phyloP scores from a whole-genome alignment of 148 eudicot genomes.

The Vaccinium vitisidaea region DNA sequence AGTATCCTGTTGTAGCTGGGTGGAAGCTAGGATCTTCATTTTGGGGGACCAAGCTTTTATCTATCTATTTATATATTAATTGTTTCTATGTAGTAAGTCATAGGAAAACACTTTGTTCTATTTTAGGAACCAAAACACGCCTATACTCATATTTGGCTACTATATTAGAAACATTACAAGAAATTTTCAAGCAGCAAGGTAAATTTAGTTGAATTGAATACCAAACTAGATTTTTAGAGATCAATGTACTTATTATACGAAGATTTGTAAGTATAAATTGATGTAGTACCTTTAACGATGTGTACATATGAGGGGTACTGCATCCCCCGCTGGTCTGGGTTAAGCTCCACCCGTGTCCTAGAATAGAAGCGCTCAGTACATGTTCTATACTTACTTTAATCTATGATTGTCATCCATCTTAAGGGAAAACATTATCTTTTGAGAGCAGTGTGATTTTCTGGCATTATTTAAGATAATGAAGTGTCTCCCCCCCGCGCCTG shows the following conservation, averaged over 20 bases:
- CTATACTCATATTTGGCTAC: neutral
- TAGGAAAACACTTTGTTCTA: neutral
- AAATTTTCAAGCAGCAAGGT: neutral
- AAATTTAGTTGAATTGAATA: neutral
- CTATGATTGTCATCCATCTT: neutral
- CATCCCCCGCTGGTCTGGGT: neutral
- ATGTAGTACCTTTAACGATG: neutral
- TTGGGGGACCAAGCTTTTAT: neutral
- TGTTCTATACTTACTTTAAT: neutral
- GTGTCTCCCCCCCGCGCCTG: no score
- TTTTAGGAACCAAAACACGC: constrained; percentile 2
- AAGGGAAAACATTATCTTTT: neutral
- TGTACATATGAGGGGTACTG: neutral
- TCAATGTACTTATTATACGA: neutral
- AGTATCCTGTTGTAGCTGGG: neutral
- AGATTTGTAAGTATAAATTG: neutral
- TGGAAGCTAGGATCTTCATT: neutral
- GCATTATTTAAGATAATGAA: neutral
- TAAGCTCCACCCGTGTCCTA: neutral
- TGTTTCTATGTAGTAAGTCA: neutral
- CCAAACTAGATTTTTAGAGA: neutral
- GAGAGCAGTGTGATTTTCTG: neutral
- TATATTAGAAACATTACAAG: neutral
- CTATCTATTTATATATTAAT: neutral
- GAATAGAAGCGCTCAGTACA: neutral